Percentiles rank a stretch among this genome's conserved stretches.
These are phyloP conservation scores for Ogataea salicorniae DNA, from an alignment of 805 yeast species.

Conservation along the genomic window DNA sequence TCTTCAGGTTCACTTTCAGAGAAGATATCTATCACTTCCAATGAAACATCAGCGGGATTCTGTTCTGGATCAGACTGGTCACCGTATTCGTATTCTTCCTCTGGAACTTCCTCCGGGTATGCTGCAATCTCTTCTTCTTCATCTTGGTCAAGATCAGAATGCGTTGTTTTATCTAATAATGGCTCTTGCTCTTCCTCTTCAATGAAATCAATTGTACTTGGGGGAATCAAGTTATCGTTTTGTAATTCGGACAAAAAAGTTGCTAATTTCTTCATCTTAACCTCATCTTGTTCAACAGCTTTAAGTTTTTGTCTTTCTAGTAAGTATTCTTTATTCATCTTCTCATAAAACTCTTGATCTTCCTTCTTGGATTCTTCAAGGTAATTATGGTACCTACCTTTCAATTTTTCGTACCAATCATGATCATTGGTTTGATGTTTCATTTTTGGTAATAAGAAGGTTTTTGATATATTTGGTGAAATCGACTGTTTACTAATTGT, in stretches of 20 bases:
- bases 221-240: conserved; percentile 4
- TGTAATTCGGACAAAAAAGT: conserved; percentile 11
- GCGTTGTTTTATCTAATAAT: conserved; percentile 10
- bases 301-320: conserved; percentile 14
- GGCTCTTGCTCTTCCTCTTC: conserved; percentile 18
- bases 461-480: too few relatives aligned
- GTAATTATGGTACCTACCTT: conserved; percentile 28
- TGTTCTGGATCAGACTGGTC: background rate
- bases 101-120: conserved; percentile 10
- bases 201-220: background rate
- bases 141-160: background rate
- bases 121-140: background rate
- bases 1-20: conserved; percentile 8
- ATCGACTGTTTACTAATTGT: too few relatives aligned
- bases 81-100: conserved; percentile 3
- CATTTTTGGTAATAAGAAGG: background rate
- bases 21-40: conserved; percentile 2
- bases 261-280: conserved; percentile 14
- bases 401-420: conserved; percentile 33
- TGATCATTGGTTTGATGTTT: conserved; percentile 12
- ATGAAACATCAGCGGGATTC: background rate
- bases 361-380: conserved; percentile 30
- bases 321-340: conserved; percentile 31
- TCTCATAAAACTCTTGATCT: conserved; percentile 33
- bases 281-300: conserved; percentile 15